Percentiles rank a stretch among this genome's conserved stretches.
These are phyloP conservation scores for Lignosus rhinocerotis DNA, from an alignment of 1,284 basidiomycete species.

Conservation along the genomic window DNA sequence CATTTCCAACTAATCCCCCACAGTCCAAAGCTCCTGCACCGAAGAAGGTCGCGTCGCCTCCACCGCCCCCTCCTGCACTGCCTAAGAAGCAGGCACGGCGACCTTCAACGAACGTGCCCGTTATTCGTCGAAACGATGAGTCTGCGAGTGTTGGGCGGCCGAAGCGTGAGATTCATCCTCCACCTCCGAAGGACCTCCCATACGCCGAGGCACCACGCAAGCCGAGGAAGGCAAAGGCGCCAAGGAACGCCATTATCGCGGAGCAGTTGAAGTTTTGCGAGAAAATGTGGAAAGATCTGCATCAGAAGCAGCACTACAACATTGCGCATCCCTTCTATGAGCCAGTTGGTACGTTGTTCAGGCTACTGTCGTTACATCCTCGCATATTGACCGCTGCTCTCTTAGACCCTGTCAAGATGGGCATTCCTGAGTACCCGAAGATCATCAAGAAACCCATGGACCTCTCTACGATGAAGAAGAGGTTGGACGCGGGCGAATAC, in stretches of 20 bases:
- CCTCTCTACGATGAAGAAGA: slow-evolving; percentile 82
- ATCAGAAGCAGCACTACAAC: slow-evolving; percentile 77
- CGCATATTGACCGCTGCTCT: background rate
- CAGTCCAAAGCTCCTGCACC: slow-evolving; percentile 51
- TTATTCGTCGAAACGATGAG: slow-evolving; percentile 72
- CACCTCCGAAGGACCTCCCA: slow-evolving; percentile 87
- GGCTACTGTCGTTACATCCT: background rate
- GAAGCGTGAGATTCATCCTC: slow-evolving; percentile 96
- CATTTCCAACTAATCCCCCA: slow-evolving; percentile 17
- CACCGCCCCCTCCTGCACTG: slow-evolving; percentile 37
- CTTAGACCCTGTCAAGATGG: slow-evolving; percentile 74
- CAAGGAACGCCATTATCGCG: slow-evolving; percentile 67
- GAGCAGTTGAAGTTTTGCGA: slow-evolving; percentile 87
- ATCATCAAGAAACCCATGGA: slow-evolving; percentile 96
- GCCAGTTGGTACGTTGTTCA: slow-evolving; percentile 72
- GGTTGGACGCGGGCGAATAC: slow-evolving; percentile 80
- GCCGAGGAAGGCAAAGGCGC: slow-evolving; percentile 57
- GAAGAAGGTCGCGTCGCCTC: slow-evolving; percentile 52
- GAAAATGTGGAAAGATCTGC: slow-evolving; percentile 77
- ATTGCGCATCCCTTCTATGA: slow-evolving; percentile 89
- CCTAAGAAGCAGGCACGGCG: slow-evolving; percentile 61
- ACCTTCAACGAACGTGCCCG: slow-evolving; percentile 75
- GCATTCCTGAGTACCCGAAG: slow-evolving; percentile 85
- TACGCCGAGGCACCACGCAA: slow-evolving; percentile 81
- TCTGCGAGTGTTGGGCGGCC: slow-evolving; percentile 69